Evolutionary conservation across 257 asterid genomes (phyloP).

Genomic region (Gentiana straminea): DNA sequence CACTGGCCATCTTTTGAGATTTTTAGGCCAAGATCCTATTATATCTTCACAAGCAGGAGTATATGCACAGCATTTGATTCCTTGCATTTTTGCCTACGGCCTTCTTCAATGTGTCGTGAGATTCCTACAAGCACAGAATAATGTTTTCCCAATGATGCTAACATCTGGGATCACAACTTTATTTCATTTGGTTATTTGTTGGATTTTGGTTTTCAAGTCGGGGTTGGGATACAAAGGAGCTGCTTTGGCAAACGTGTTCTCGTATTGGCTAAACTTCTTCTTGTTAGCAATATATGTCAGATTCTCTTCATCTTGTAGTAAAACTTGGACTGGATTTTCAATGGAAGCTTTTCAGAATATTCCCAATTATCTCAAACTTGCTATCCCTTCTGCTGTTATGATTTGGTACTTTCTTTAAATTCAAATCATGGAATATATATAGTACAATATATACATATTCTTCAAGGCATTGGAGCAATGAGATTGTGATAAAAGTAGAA

Average conservation of each 20-base stretch:
- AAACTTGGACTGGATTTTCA: conserved; percentile 54
- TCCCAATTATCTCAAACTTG: conserved; percentile 41
- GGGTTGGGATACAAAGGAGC: conserved; percentile 70
- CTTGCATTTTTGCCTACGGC: conserved; percentile 45
- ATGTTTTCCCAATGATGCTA: conserved; percentile 62
- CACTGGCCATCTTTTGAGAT: conserved; percentile 36
- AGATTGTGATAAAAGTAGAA: background rate
- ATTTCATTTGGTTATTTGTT: conserved; percentile 39
- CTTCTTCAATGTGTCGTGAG: conserved; percentile 49
- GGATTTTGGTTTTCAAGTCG: conserved; percentile 40
- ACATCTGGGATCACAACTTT: conserved; percentile 44
- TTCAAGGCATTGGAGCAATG: background rate
- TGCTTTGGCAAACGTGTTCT: conserved; percentile 50
- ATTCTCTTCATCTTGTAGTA: conserved; percentile 41
- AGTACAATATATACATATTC: background rate
- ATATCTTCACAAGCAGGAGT: conserved; percentile 51
- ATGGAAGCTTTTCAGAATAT: conserved; percentile 34
- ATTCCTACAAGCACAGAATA: conserved; percentile 55
- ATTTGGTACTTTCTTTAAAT: conserved; percentile 28
- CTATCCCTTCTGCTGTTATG: conserved; percentile 67
- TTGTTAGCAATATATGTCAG: conserved; percentile 35
- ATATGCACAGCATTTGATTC: conserved; percentile 54
- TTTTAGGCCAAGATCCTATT: conserved; percentile 52
- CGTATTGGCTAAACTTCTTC: conserved; percentile 55
- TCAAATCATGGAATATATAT: background rate